Base-by-base conservation (phyloP, 495 filamentous ascomycete species). In the Penicillium mononematosum region DNA sequence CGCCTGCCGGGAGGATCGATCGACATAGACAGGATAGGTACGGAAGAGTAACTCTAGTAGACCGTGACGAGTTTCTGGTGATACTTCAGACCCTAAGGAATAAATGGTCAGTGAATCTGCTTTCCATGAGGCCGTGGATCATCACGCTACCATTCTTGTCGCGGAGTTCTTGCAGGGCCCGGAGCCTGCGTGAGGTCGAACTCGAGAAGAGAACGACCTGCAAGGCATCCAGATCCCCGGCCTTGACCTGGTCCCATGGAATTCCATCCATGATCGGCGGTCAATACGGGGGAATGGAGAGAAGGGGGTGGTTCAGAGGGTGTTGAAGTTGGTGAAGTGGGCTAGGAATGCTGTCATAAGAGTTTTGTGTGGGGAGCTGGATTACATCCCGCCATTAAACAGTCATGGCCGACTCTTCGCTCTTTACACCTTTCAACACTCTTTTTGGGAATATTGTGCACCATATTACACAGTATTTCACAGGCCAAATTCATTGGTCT, bases 1-100 rank as follows among this genome's bases (percentile, higher is more conserved):
- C 17, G 90, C 92, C 62, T 81, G 81, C 42, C 94, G 85, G 12
- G 95, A 98, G 39, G 80, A 71, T 53, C 92, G 86, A 69, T 98
- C 94, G 72, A 83, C 70, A 75, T 97, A 98, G 68, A 88, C 86
- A 53, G 90, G 82, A 69, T 96, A 91, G 36, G 91, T 96, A 66
- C 83, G 80, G 74, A 96, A 89, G 36, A 98, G 78, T 22, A 92
- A 72, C 12, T 80, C 80, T 60, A 96, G 76, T 48, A 92, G 53
- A 56, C 69, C 59, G 46, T 71, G 63, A 39, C 63, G 64, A 41
- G 61, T 55, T 56, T 75, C 66, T 10, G 70, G 64, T 14, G 77
- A 64, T 65, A 76, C 36, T 43, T 72, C 70, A 49, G 69, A 61
- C 31, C 63, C 73, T 75, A 53, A 19, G 11, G 16, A 55, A 25